Conservation (phyloP, 2,329 filamentous ascomycete genomes). For the Chaetomiaceae sp. region DNA sequence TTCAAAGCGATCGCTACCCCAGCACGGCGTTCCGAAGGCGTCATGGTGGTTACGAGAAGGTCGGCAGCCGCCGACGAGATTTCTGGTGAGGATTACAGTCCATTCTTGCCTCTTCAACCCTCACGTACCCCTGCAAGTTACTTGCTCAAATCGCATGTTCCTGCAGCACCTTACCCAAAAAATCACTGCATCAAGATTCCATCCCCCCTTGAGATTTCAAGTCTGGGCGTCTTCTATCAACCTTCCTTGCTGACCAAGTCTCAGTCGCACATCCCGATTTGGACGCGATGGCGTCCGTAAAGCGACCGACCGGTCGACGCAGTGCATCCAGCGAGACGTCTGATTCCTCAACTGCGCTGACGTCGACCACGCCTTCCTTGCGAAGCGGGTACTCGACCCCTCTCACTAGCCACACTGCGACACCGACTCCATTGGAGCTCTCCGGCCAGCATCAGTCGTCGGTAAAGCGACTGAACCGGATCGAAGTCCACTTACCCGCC, state of each 20-base stretch:
- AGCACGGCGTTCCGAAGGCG: not conserved
- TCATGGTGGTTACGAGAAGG: slow-evolving; percentile 19
- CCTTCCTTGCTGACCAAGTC: slow-evolving; percentile 1
- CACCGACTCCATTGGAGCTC: slow-evolving; percentile 29
- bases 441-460: slow-evolving; percentile 11
- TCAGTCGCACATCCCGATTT: slow-evolving; percentile 16
- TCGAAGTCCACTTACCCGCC: slow-evolving; percentile 33
- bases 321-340: slow-evolving; percentile 23
- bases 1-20: too few relatives aligned
- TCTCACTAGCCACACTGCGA: slow-evolving; percentile 37
- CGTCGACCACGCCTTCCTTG: slow-evolving; percentile 28
- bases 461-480: slow-evolving; percentile 21
- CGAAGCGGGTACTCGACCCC: slow-evolving; percentile 39
- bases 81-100: slow-evolving; percentile 15
- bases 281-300: slow-evolving; percentile 13
- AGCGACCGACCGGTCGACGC: slow-evolving; percentile 26
- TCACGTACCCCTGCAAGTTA: not conserved
- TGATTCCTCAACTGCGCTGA: slow-evolving; percentile 34
- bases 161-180: not conserved
- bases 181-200: not conserved
- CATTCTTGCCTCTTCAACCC: not conserved
- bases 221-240: not conserved
- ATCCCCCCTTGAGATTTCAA: not conserved
- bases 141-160: not conserved
- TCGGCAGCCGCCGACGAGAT: slow-evolving; percentile 18